Conservation (phyloP, 2,329 filamentous ascomycete species). For the Arthrobotrys musiformis region DNA sequence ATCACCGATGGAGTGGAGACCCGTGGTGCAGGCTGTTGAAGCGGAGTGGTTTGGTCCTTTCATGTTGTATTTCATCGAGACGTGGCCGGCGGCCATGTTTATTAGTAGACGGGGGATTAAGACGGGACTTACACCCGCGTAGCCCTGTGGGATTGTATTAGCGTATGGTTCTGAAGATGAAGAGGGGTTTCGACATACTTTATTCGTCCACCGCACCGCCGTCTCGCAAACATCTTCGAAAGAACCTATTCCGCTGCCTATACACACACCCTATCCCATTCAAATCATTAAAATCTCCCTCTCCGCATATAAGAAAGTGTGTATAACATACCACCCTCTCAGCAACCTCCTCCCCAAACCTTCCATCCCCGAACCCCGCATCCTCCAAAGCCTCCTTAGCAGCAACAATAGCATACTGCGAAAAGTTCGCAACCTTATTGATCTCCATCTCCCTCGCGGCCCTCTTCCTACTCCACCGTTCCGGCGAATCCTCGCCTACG, state of each 20-base stretch:
- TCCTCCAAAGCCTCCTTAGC: constrained; percentile 86
- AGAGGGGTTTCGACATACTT: constrained; percentile 67
- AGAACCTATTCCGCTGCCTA: constrained; percentile 95
- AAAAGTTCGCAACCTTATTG: constrained; percentile 87
- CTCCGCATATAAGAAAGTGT: background rate
- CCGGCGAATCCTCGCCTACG: constrained; percentile 62
- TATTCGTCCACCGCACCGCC: constrained; percentile 77
- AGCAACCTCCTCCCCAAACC: constrained; percentile 70
- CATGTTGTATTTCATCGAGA: constrained; percentile 91
- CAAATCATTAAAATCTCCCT: background rate
- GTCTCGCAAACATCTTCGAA: constrained; percentile 90
- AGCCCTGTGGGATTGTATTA: constrained; percentile 73
- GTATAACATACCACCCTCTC: constrained; percentile 72
- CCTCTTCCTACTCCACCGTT: constrained; percentile 57
- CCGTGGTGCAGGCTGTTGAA: constrained; percentile 95
- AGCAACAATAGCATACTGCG: constrained; percentile 90
- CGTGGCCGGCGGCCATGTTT: constrained; percentile 92
- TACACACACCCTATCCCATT: constrained; percentile 75
- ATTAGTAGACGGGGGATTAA: constrained; percentile 94
- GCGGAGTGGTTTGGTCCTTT: constrained; percentile 91
- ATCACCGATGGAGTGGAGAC: constrained; percentile 92
- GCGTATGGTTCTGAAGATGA: background rate
- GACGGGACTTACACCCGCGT: constrained; percentile 89
- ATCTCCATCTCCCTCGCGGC: constrained; percentile 66
- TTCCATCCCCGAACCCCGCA: constrained; percentile 74